Evolutionary conservation across 148 eudicot genomes (phyloP), one percentile per base, ranked within the genome.

Genomic region (Agrostemma githago): DNA sequence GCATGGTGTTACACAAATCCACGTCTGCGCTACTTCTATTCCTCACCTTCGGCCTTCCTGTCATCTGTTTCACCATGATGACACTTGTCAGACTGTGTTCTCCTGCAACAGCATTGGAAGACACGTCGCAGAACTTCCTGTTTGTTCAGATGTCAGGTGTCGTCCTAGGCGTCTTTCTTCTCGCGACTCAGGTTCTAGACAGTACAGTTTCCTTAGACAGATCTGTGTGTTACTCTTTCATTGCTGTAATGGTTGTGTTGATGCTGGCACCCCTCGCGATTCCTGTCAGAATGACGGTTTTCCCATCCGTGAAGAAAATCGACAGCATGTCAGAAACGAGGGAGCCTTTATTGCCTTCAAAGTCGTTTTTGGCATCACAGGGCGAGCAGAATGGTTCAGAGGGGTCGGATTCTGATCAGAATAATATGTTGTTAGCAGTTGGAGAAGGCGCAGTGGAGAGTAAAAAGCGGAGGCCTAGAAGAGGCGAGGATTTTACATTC

Each of bases 391-490:
- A 78, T 77, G 66, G 79, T 15, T 71, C 62, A 43, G 92, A 91
- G 14, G 60, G 60, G 60, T 70, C 72, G 6, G 40, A 14, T 57
- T 85, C 92, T 5, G 89, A 91, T 38, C 72, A 88, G 39, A 87
- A 89, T 44, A 87, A 89, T 44, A 72, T 80, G n/a, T 92, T 94
- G 77, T 81, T 91, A 54, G 93, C 97, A 51, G 80, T 76, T 72
- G 97, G 93, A 48, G 96, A 94, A 77, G 98, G 96, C 44, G 98
- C 98, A 9, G 86, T 93, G 66, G 86, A 84, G 78, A 86, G 82
- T 83, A 94, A 87, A 69, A 70, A 9, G 5, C 88, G 89, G 82
- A 86, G 82, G 72, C 98, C 97, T 5, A 85, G 88, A 59, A 84
- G 98, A 76, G 98, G 97, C 21, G 95, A 94, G 7, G 93, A 94